These are phyloP conservation scores for Poterioochromonas sp. DNA, from an alignment of 352 stramenopile species.

Conservation along the genomic window DNA sequence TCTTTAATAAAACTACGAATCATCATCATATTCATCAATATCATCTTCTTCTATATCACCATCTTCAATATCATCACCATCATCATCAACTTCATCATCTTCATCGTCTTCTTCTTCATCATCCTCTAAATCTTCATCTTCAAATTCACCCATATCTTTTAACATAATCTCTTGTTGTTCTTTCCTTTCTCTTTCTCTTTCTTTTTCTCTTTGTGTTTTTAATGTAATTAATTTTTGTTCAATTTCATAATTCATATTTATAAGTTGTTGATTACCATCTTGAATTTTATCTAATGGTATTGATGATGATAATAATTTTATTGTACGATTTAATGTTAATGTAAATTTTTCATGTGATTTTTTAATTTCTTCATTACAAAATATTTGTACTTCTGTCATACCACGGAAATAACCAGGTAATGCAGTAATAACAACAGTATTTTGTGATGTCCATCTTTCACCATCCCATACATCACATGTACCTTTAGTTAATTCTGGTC, in stretches of 20 bases:
- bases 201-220: neutral
- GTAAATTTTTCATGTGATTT: conserved; percentile 33
- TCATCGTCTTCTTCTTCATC: conserved; percentile 5
- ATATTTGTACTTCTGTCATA: conserved; percentile 34
- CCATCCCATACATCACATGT: conserved; percentile 35
- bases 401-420: conserved; percentile 19
- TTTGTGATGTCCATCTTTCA: conserved; percentile 28
- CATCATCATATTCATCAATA: neutral
- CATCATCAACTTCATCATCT: neutral
- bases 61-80: neutral
- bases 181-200: conserved; percentile 12
- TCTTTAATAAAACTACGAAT: too few species aligned
- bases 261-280: conserved; percentile 7
- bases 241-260: neutral
- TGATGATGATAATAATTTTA: conserved; percentile 17
- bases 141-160: neutral
- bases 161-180: neutral
- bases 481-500: conserved; percentile 30
- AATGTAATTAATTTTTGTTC: conserved; percentile 6
- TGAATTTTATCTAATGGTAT: conserved; percentile 19
- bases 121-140: neutral
- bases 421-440: conserved; percentile 14
- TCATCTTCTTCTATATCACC: neutral
- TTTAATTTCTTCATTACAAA: conserved; percentile 35
- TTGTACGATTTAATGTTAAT: neutral